Percentiles rank a stretch among this genome's conserved stretches.
These are phyloP conservation scores for Apiospora marii DNA, from an alignment of 2,329 filamentous ascomycete species.

Conservation along the genomic window DNA sequence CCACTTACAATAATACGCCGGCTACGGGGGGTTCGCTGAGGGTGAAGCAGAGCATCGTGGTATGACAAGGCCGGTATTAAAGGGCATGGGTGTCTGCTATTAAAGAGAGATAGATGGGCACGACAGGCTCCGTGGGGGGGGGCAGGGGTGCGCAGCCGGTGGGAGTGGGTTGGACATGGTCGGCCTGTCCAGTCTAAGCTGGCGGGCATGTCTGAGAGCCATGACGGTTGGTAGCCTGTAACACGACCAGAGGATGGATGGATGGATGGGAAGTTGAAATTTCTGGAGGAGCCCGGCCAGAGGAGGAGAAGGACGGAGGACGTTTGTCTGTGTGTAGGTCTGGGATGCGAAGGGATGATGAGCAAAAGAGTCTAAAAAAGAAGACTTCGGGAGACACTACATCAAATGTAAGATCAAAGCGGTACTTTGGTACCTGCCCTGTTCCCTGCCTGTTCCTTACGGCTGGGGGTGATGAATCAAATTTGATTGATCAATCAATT, in stretches of 20 bases:
- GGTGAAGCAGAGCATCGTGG: slow-evolving; percentile 16
- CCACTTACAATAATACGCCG: slow-evolving; percentile 17
- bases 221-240: slow-evolving; percentile 30
- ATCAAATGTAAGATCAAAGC: slow-evolving; percentile 18
- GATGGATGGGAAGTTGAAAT: slow-evolving; percentile 26
- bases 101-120: slow-evolving; percentile 21
- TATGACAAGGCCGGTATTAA: slow-evolving; percentile 19
- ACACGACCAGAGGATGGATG: slow-evolving; percentile 40
- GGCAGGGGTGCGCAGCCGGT: slow-evolving; percentile 16
- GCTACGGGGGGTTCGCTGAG: slow-evolving; percentile 1
- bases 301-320: slow-evolving; percentile 16
- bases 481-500: too few relatives aligned
- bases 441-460: neutral
- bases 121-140: slow-evolving; percentile 20
- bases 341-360: slow-evolving; percentile 7
- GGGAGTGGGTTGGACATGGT: slow-evolving; percentile 21
- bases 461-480: too few relatives aligned
- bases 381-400: neutral
- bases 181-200: slow-evolving; percentile 22
- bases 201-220: slow-evolving; percentile 38
- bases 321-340: slow-evolving; percentile 17
- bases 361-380: slow-evolving; percentile 13
- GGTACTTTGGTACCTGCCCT: neutral
- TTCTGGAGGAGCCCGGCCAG: slow-evolving; percentile 10
- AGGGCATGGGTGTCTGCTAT: slow-evolving; percentile 21